Base-by-base conservation (phyloP, 768 basidiomycete genomes). In the Podaxis rugospora region DNA sequence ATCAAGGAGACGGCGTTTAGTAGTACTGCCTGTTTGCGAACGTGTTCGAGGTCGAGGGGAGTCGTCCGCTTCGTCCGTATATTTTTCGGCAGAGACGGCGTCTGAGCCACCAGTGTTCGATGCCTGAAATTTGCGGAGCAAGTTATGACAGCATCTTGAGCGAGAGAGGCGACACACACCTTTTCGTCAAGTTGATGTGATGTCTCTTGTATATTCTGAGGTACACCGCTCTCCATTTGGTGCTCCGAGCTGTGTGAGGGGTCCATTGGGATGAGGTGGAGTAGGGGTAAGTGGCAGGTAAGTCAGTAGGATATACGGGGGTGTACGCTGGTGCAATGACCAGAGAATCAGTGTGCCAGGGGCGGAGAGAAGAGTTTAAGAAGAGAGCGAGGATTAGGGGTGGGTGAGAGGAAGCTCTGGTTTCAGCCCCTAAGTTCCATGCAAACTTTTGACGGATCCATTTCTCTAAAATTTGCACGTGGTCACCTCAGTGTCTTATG, bases 31-130 rank as follows among this genome's bases (percentile, higher is more conserved):
- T 32, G 74, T 74, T 64, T 76, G 76, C 4, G 76, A 77, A 55
- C 76, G 70, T 23, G 76, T 77, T 46, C 71, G 66, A 25, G 71
- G 74, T 51, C 74, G 67, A 55, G 66, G 65, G n/a, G 66, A 62
- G 16, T 40, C 40, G n/a, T 54, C 47, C 25, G 49, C 4, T 42
- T 63, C 62, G 16, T 6, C 25, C 1, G 59, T 5, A 27, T 39
- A 10, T 39, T 36, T 59, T 44, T 65, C 55, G n/a, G 47, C 44
- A 13, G 16, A 51, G 14, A 37, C 32, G 4, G 35, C 35, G 21
- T 51, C 63, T 53, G 55, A 1, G 42, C 28, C 42, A 16, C 25
- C 50, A 28, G 51, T 57, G 52, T 50, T 52, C 44, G 57, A 53
- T 25, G 14, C 55, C 55, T 65, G 49, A 49, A n/a, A 44, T 25